A percentile compares a stretch with the other conserved stretches of the same genome.
phyloP scores from a whole-genome alignment of 148 eudicot species.

The Selenicereus undatus region DNA sequence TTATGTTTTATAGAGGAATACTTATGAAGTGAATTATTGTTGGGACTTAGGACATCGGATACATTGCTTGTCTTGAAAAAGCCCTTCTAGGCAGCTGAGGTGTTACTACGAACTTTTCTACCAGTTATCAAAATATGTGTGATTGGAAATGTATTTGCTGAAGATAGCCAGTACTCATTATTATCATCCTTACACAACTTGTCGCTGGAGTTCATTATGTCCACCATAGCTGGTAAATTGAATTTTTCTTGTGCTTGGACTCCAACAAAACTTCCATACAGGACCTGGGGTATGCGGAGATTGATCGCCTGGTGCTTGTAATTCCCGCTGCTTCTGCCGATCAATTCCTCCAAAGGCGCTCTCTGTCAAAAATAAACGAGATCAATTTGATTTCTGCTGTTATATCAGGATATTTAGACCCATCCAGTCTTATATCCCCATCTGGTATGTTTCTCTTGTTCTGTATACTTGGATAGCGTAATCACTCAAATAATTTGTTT shows the following conservation, averaged over 20 bases:
- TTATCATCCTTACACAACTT: too few species aligned
- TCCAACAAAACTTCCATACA: constrained; percentile 21
- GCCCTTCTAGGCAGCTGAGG: neutral
- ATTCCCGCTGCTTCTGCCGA: constrained; percentile 43
- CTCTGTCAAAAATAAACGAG: constrained; percentile 63
- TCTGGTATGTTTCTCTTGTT: constrained; percentile 54
- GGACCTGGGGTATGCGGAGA: constrained; percentile 48
- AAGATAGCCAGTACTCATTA: neutral
- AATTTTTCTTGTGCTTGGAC: neutral
- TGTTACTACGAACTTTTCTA: neutral
- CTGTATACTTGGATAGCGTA: constrained; percentile 7
- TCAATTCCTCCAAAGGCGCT: constrained; percentile 31
- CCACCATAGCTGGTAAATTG: neutral
- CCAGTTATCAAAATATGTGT: neutral
- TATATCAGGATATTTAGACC: constrained; percentile 74
- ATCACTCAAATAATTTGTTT: neutral
- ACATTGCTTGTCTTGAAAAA: neutral
- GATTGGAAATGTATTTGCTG: neutral
- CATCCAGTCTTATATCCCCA: constrained; percentile 54
- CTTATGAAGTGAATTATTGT: neutral
- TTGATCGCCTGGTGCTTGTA: constrained; percentile 53
- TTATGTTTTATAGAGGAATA: neutral
- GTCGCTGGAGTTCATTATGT: too few species aligned
- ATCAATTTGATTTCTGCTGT: constrained; percentile 56
- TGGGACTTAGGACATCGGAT: neutral